A percentile compares a stretch with the other conserved stretches of the same genome.
These are phyloP conservation scores for Passiflora organensis DNA, from an alignment of 345 rosid species.

Conservation along the genomic window DNA sequence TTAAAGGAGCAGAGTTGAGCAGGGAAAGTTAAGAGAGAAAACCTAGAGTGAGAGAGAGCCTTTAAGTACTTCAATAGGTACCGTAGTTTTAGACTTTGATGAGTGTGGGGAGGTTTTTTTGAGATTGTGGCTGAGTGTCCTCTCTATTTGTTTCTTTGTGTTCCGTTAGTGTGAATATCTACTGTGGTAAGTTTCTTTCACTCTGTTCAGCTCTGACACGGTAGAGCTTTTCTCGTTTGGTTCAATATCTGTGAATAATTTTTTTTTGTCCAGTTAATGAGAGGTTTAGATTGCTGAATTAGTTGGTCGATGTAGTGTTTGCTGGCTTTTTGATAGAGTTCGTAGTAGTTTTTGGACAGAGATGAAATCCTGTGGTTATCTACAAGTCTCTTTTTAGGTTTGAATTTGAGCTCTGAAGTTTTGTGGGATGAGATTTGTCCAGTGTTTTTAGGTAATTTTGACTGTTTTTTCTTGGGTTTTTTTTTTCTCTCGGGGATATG, in stretches of 20 bases:
- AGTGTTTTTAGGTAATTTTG: not conserved
- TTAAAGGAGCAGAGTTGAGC: conserved; percentile 17
- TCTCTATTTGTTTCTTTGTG: too few species aligned
- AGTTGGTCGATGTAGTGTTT: conserved; percentile 2
- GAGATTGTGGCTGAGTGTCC: too few species aligned
- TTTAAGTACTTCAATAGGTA: too few species aligned
- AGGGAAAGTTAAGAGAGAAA: conserved; percentile 8
- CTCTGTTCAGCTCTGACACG: conserved; percentile 15
- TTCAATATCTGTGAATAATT: conserved; percentile 11
- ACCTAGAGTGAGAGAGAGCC: too few species aligned
- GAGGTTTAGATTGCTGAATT: conserved; percentile 18
- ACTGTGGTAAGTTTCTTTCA: conserved; percentile 1
- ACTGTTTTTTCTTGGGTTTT: conserved; percentile 1
- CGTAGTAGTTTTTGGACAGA: too few species aligned
- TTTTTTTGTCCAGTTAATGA: conserved; percentile 8
- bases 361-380: conserved; percentile 6
- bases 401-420: conserved; percentile 16
- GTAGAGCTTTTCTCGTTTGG: conserved; percentile 9
- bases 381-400: conserved; percentile 14
- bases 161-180: not conserved
- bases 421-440: not conserved
- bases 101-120: too few species aligned
- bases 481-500: conserved; percentile 18
- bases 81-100: too few species aligned
- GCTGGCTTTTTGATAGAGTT: too few species aligned